Base-by-base conservation (phyloP, 257 asterid species). In the Knoxia roxburghii region DNA sequence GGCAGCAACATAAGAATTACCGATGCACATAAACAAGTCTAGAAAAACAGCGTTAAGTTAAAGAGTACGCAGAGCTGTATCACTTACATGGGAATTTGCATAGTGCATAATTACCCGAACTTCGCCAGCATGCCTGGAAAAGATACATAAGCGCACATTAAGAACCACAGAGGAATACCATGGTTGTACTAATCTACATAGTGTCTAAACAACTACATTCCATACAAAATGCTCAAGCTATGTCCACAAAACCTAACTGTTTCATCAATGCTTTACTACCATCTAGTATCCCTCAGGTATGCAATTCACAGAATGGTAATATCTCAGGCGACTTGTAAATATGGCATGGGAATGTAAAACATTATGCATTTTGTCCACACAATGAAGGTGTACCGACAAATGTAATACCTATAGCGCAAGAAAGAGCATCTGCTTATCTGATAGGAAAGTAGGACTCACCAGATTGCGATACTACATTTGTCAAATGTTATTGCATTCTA, bases 91-190 rank as follows among this genome's bases (percentile, higher is more conserved):
- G 77, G 91, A 89, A 68, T 82, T 82, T 32, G 95, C 70, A 77
- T 81, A 87, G 82, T 90, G 95, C 94, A 94, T 78, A 75, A 94
- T 90, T 70, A 94, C 62, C 61, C 94, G 86, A 64, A 94, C 83
- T 82, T 90, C 96, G 59, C 99, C 99, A 3, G 96, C 95, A 76
- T 85, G 74, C 86, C 99, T 94, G 79, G 35, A 67, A 52, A 76
- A 51, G 56, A 65, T 69, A 72, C n/a, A n/a, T n/a, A 63, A 7
- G 49, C 23, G 24, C 35, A 12, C n/a, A 46, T 27, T 24, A 30
- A 23, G 8, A n/a, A 23, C 18, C 4, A 27, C 10, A 43, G 39
- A 43, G 35, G 33, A 30, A 55, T 61, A 33, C 63, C 20, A 2
- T 3, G 15, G 9, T 32, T 17, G 32, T n/a, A 51, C 29, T 54